Evolutionary conservation across 257 asterid species (phyloP).

Genomic region (Primulina tabacum): DNA sequence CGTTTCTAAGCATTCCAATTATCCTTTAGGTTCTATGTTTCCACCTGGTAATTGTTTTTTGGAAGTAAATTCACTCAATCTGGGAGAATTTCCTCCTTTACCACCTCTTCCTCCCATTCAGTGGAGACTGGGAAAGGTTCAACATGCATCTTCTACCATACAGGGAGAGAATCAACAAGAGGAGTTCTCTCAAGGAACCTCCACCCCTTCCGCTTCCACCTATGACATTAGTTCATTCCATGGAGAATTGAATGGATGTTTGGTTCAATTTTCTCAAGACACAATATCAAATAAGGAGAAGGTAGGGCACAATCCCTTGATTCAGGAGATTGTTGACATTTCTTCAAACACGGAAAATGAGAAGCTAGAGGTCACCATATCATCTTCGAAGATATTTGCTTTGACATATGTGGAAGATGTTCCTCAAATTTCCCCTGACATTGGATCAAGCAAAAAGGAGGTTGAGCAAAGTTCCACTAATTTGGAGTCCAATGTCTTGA

Average conservation of each 20-base stretch:
- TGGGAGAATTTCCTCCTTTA: slow-evolving; percentile 67
- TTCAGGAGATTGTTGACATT: neutral
- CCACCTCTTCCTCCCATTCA: slow-evolving; percentile 98
- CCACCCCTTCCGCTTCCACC: slow-evolving; percentile 25
- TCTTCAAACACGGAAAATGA: neutral
- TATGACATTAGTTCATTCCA: slow-evolving; percentile 15
- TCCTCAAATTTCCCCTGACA: neutral
- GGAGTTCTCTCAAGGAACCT: slow-evolving; percentile 24
- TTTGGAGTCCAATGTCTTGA: slow-evolving; percentile 25
- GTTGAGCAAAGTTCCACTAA: slow-evolving; percentile 15
- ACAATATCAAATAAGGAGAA: neutral
- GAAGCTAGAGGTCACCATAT: neutral
- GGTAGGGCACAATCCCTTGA: neutral
- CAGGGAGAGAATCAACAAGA: slow-evolving; percentile 30
- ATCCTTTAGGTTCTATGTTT: slow-evolving; percentile 31
- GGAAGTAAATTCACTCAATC: slow-evolving; percentile 35
- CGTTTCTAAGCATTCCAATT: slow-evolving; percentile 29
- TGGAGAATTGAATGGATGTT: slow-evolving; percentile 30
- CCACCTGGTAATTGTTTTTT: slow-evolving; percentile 35
- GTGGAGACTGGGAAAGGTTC: slow-evolving; percentile 77
- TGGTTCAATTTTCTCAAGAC: neutral
- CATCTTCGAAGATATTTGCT: neutral
- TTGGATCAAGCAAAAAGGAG: neutral
- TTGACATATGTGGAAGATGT: neutral
- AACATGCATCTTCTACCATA: slow-evolving; percentile 38